Conservation (phyloP, 305 asterid genomes). For the Fraxinus greggii region DNA sequence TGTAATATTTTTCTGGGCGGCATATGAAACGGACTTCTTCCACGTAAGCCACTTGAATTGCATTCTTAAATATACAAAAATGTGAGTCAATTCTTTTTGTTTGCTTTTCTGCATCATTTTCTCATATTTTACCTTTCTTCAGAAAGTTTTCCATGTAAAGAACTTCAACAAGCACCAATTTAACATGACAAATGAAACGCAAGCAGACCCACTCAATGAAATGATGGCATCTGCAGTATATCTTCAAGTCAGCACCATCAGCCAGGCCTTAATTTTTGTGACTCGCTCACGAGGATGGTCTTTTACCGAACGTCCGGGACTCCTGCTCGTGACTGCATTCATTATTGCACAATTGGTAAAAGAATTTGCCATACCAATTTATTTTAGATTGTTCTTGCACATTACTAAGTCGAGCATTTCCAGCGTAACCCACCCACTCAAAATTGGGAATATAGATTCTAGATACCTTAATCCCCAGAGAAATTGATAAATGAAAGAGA, state of each 20-base stretch:
- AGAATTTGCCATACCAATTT: not conserved
- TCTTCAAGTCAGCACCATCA: constrained; percentile 66
- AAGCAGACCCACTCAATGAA: constrained; percentile 29
- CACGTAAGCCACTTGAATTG: constrained; percentile 24
- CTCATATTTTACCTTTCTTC: constrained; percentile 2
- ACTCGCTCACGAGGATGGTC: constrained; percentile 57
- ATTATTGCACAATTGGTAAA: constrained; percentile 53
- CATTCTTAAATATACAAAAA: not conserved
- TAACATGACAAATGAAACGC: constrained; percentile 24
- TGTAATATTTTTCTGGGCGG: constrained; percentile 45
- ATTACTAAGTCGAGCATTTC: not conserved
- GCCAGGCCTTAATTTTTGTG: constrained; percentile 59
- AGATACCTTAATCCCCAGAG: not conserved
- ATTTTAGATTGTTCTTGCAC: not conserved
- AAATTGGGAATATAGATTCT: not conserved
- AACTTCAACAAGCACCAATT: constrained; percentile 33
- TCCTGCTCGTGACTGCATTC: constrained; percentile 49
- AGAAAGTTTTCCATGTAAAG: constrained; percentile 30
- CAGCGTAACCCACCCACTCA: not conserved
- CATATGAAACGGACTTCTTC: constrained; percentile 44
- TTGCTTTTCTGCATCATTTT: not conserved
- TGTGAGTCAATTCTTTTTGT: not conserved
- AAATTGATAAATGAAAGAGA: not conserved
- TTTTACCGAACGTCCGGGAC: constrained; percentile 52
- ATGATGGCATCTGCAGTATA: constrained; percentile 51